A percentile compares a stretch with the other conserved stretches of the same genome.
phyloP scores from a whole-genome alignment of 208 protist species.

The Polymyxa betae region DNA sequence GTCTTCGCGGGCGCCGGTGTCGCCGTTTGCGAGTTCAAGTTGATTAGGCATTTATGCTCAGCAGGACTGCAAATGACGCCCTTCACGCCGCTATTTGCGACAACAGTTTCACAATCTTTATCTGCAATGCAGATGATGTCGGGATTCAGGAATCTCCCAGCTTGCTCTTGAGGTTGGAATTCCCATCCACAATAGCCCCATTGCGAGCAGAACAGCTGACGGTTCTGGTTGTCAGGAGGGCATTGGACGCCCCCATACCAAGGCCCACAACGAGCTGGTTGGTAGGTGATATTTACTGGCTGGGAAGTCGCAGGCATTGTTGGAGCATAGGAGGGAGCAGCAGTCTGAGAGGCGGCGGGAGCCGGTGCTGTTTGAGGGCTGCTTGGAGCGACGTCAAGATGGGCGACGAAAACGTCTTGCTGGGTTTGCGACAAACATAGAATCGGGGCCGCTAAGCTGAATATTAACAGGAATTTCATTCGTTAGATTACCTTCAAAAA shows the following conservation, averaged over 20 bases:
- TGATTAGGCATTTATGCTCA: not conserved
- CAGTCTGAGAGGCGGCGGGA: too few relatives aligned
- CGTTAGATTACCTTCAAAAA: too few relatives aligned
- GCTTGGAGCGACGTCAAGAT: too few relatives aligned
- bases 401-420: too few relatives aligned
- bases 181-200: not conserved
- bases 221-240: not conserved
- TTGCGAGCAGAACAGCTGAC: not conserved
- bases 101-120: not conserved
- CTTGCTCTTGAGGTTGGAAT: not conserved
- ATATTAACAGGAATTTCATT: too few relatives aligned
- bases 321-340: too few relatives aligned
- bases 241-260: not conserved
- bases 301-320: too few relatives aligned
- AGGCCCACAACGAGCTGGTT: not conserved
- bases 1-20: too few relatives aligned
- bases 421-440: too few relatives aligned
- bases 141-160: not conserved
- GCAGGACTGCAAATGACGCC: not conserved
- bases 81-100: not conserved
- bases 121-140: not conserved
- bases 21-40: not conserved
- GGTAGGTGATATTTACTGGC: not conserved
- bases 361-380: too few relatives aligned
- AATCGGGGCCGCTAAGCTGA: too few relatives aligned